Percentiles rank a stretch among this genome's conserved stretches.
Conservation (phyloP, 164 flowering plant genomes). For the Litsea cubeba region DNA sequence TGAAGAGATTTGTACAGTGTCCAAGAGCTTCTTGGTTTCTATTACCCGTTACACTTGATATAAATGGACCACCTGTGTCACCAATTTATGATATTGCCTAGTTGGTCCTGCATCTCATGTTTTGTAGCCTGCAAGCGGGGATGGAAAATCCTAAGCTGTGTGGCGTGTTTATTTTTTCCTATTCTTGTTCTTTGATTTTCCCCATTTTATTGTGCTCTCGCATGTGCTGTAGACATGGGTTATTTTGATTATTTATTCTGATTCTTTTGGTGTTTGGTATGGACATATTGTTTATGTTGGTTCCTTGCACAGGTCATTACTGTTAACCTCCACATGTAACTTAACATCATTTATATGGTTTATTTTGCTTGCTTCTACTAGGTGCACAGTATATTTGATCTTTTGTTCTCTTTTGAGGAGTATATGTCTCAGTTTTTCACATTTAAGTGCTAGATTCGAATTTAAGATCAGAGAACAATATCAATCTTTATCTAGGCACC, state of each 20-base stretch:
- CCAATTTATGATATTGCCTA: no score
- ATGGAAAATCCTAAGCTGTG: no score
- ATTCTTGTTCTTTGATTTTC: no score
- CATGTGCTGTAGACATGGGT: not conserved
- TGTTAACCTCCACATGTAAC: no score
- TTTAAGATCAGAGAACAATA: not conserved
- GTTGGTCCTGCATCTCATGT: no score
- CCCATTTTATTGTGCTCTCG: not conserved
- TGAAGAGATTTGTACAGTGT: no score
- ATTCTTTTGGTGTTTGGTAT: not conserved
- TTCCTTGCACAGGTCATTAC: not conserved
- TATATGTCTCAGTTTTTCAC: not conserved
- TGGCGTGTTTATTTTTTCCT: no score
- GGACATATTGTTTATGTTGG: not conserved
- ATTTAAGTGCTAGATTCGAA: not conserved
- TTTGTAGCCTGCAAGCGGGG: no score
- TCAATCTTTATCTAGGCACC: not conserved
- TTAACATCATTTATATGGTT: not conserved
- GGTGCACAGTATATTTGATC: not conserved
- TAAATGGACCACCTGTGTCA: no score
- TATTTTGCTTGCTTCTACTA: not conserved
- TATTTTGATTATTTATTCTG: not conserved
- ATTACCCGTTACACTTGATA: no score
- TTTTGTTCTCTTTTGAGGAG: not conserved
- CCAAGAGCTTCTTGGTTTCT: no score